Evolutionary conservation across 1,139 yeast species (phyloP).

Genomic region (Blastobotrys illinoisensis): DNA sequence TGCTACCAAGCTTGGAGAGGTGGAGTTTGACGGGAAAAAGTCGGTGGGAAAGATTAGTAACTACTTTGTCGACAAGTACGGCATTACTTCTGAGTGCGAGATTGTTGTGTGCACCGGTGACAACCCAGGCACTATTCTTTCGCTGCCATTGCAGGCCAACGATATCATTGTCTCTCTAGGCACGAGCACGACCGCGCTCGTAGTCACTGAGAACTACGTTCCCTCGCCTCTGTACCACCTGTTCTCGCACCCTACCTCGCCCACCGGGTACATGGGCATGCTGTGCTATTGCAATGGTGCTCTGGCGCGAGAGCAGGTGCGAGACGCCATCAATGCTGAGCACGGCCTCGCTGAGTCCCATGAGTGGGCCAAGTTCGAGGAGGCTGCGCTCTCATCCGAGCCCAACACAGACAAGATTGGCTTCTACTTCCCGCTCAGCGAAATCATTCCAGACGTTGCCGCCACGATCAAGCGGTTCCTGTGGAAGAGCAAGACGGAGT

Average conservation of each 20-base stretch:
- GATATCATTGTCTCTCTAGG: slow-evolving; percentile 82
- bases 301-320: slow-evolving; percentile 71
- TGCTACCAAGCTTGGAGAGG: slow-evolving; percentile 46
- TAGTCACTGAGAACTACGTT: slow-evolving; percentile 69
- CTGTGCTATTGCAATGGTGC: slow-evolving; percentile 91
- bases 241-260: slow-evolving; percentile 80
- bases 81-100: slow-evolving; percentile 48
- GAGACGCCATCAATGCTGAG: slow-evolving; percentile 56
- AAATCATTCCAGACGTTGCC: slow-evolving; percentile 76
- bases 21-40: slow-evolving; percentile 31
- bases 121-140: slow-evolving; percentile 80
- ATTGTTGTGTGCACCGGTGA: slow-evolving; percentile 80
- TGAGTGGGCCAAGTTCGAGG: slow-evolving; percentile 63
- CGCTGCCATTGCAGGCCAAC: slow-evolving; percentile 69
- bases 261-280: slow-evolving; percentile 85
- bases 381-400: slow-evolving; percentile 25
- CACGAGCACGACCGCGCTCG: slow-evolving; percentile 79
- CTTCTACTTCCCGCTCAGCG: slow-evolving; percentile 80
- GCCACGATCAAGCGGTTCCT: slow-evolving; percentile 18
- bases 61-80: slow-evolving; percentile 63
- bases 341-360: slow-evolving; percentile 31
- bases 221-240: slow-evolving; percentile 82
- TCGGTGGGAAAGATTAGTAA: slow-evolving; percentile 43
- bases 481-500: background rate
- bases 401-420: slow-evolving; percentile 45